Conservation (phyloP, 495 filamentous ascomycete species). For the Penicillium cinerascens region DNA sequence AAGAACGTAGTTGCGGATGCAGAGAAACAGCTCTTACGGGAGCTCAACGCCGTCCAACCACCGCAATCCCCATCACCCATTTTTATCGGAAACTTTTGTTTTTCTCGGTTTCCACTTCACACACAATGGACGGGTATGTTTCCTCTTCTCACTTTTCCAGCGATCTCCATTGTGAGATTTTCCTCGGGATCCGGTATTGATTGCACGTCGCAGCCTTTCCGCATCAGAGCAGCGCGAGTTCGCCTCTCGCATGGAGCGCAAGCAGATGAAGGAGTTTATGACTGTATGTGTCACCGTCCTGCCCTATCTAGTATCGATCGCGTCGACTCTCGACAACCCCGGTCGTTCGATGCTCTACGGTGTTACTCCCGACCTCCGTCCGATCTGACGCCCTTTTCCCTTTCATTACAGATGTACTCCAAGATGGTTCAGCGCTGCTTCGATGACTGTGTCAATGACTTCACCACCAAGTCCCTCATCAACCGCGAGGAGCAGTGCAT, state of each 20-base stretch:
- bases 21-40: conserved; percentile 36
- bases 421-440: conserved; percentile 95
- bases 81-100: conserved; percentile 1
- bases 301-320: not conserved
- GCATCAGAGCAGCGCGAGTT: conserved; percentile 86
- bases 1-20: conserved; percentile 18
- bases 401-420: conserved; percentile 75
- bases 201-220: conserved; percentile 54
- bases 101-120: not conserved
- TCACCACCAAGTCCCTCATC: conserved; percentile 91
- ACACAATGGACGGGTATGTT: conserved; percentile 47
- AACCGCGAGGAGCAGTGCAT: conserved; percentile 85
- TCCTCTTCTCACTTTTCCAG: not conserved
- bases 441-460: conserved; percentile 94
- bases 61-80: not conserved
- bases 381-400: conserved; percentile 1
- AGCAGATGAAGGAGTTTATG: conserved; percentile 99
- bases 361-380: not conserved
- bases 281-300: conserved; percentile 54
- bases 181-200: not conserved
- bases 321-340: not conserved
- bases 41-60: conserved; percentile 28
- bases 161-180: not conserved
- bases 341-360: not conserved
- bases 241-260: conserved; percentile 84